Evolutionary conservation across 2,329 filamentous ascomycete species (phyloP).

Genomic region (Colletotrichum lentis): DNA sequence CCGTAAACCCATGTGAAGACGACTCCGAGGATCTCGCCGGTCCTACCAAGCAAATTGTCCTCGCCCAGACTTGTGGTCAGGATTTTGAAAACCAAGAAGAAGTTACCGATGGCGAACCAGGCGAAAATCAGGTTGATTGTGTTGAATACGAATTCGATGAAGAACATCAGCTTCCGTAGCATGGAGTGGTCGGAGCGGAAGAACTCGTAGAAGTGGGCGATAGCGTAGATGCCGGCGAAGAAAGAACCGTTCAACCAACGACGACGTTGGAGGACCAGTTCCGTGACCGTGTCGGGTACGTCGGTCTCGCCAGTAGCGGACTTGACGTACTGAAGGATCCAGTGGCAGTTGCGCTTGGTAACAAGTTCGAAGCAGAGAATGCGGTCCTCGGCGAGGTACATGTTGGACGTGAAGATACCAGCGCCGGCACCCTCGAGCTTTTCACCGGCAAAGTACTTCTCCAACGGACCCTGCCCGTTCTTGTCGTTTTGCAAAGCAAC

Average conservation of each 20-base stretch:
- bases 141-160: constrained; percentile 93
- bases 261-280: constrained; percentile 93
- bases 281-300: constrained; percentile 91
- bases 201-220: constrained; percentile 95
- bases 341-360: constrained; percentile 95
- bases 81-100: constrained; percentile 98
- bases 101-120: constrained; percentile 98
- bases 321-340: constrained; percentile 98
- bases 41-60: constrained; percentile 73
- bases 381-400: constrained; percentile 98
- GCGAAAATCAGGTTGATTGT: constrained; percentile 97
- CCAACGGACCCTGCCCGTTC: constrained; percentile 87
- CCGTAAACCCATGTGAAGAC: constrained; percentile 97
- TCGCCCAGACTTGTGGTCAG: constrained; percentile 85
- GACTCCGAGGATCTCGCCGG: constrained; percentile 82
- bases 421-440: constrained; percentile 91
- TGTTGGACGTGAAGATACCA: constrained; percentile 97
- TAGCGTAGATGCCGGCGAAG: constrained; percentile 95
- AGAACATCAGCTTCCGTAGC: constrained; percentile 85
- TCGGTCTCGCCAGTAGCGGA: constrained; percentile 96
- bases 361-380: constrained; percentile 99
- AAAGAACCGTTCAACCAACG: constrained; percentile 98
- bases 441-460: constrained; percentile 97
- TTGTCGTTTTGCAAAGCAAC: constrained; percentile 96
- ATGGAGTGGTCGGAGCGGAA: constrained; percentile 92